These are phyloP conservation scores for Furcasterigmium furcatum DNA, from an alignment of 2,329 filamentous ascomycete species.

Conservation along the genomic window DNA sequence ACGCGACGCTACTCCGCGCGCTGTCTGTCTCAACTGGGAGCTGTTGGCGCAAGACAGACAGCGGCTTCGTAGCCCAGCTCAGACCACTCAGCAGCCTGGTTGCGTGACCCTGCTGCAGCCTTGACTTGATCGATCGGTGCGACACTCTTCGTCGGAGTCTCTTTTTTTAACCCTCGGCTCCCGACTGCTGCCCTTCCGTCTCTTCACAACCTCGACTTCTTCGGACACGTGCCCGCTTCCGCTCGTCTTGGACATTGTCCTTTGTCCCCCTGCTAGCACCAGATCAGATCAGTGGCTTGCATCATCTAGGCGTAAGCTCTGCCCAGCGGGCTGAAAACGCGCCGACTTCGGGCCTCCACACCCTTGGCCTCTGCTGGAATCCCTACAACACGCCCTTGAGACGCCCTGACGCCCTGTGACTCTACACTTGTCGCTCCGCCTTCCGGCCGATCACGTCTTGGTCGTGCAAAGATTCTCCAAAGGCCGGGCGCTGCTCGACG, in stretches of 20 bases:
- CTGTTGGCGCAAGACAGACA: too few relatives aligned
- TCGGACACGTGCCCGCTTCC: neutral
- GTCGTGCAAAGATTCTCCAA: neutral
- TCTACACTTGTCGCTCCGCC: neutral
- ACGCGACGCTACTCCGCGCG: too few relatives aligned
- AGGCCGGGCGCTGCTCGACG: neutral
- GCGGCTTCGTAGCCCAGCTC: too few relatives aligned
- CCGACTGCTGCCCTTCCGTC: too few relatives aligned
- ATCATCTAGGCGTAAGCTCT: neutral
- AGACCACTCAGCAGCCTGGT: too few relatives aligned
- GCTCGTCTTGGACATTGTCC: neutral
- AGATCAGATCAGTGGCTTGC: neutral
- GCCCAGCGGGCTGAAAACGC: neutral
- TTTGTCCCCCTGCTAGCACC: neutral
- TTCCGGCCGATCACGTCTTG: neutral
- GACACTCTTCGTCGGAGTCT: too few relatives aligned
- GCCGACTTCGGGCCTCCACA: conserved; percentile 1
- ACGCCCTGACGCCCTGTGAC: too few relatives aligned
- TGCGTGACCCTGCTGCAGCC: too few relatives aligned
- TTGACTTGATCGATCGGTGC: too few relatives aligned
- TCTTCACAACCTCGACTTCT: neutral
- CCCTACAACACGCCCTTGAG: neutral
- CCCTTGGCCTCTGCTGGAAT: neutral
- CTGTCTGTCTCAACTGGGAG: too few relatives aligned
- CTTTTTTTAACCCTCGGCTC: too few relatives aligned